Evolutionary conservation across 768 basidiomycete genomes (phyloP).

Genomic region (Termitomyces sp.): DNA sequence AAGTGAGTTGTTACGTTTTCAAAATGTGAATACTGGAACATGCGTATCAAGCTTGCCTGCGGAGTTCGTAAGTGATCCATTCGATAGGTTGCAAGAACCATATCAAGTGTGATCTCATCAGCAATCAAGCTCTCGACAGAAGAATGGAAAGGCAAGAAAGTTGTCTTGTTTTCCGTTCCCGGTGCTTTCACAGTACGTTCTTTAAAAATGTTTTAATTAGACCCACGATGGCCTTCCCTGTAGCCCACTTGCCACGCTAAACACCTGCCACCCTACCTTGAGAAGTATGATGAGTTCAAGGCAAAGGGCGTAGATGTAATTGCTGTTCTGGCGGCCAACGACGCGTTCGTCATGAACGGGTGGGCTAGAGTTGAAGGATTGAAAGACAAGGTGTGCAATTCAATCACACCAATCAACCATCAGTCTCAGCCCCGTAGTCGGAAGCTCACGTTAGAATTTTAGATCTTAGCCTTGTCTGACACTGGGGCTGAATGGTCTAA

Average conservation of each 20-base stretch:
- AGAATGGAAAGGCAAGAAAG: constrained; percentile 78
- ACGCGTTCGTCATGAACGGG: constrained; percentile 69
- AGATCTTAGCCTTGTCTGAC: constrained; percentile 63
- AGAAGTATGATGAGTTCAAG: constrained; percentile 69
- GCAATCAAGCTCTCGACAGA: constrained; percentile 51
- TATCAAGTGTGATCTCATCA: constrained; percentile 20
- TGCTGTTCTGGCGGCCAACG: constrained; percentile 75
- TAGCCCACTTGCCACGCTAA: constrained; percentile 60
- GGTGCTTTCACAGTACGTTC: constrained; percentile 75
- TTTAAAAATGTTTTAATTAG: background rate
- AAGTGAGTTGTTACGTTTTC: constrained; percentile 32
- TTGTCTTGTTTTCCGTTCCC: constrained; percentile 73
- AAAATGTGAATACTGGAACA: background rate
- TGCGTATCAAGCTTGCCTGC: constrained; percentile 44
- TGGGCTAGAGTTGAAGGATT: constrained; percentile 55
- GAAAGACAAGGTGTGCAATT: constrained; percentile 54
- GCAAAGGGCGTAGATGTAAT: constrained; percentile 72
- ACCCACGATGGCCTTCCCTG: constrained; percentile 17
- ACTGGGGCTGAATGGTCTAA: constrained; percentile 50
- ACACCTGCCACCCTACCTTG: constrained; percentile 63
- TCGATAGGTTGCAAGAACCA: background rate
- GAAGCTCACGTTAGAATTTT: background rate
- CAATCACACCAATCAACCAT: background rate
- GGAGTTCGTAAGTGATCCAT: constrained; percentile 51
- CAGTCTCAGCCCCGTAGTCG: background rate